Evolutionary conservation across 192 early-diverging fungal species (phyloP).

Genomic region (Mortierella alpina): DNA sequence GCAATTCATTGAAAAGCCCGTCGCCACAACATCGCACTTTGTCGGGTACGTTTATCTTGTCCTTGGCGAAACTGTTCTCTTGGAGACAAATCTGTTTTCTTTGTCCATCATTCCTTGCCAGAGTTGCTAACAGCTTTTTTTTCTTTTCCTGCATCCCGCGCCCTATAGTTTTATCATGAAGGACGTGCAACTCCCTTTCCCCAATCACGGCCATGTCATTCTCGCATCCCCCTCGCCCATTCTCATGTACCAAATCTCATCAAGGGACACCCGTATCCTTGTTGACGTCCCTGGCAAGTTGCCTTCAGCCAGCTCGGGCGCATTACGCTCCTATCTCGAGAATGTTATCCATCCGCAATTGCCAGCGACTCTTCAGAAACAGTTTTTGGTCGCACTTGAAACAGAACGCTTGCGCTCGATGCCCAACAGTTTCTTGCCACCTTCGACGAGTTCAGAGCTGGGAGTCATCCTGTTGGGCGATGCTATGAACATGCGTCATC

Average conservation of each 20-base stretch:
- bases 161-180: conserved; percentile 70
- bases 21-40: conserved; percentile 72
- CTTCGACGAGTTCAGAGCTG: conserved; percentile 72
- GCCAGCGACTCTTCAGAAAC: conserved; percentile 68
- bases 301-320: conserved; percentile 75
- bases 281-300: conserved; percentile 93
- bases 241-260: conserved; percentile 92
- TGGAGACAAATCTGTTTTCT: neutral
- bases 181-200: conserved; percentile 79
- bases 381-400: conserved; percentile 76
- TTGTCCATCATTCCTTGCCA: neutral
- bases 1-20: conserved; percentile 65
- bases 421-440: conserved; percentile 92
- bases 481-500: conserved; percentile 96
- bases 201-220: conserved; percentile 92
- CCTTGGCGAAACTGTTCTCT: neutral
- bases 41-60: conserved; percentile 66
- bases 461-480: conserved; percentile 93
- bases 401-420: conserved; percentile 83
- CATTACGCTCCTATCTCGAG: conserved; percentile 71
- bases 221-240: conserved; percentile 88
- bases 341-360: conserved; percentile 74
- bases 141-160: neutral
- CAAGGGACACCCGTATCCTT: conserved; percentile 87
- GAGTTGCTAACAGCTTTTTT: neutral